Evolutionary conservation across 2,329 filamentous ascomycete species (phyloP).

Genomic region (Thielaviopsis cerberus): DNA sequence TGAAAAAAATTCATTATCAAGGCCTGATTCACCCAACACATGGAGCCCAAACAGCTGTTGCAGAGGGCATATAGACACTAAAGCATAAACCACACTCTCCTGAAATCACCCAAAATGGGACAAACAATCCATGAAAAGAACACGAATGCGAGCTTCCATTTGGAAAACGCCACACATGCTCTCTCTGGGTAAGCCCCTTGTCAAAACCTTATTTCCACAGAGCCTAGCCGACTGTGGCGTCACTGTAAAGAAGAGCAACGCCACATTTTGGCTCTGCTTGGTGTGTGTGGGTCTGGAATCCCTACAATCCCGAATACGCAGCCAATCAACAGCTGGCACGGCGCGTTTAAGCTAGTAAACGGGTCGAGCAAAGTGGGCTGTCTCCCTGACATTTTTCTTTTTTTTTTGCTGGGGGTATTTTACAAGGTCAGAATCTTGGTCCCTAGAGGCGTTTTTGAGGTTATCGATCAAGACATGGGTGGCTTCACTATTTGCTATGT

Average conservation of each 20-base stretch:
- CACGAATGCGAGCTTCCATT: slow-evolving; percentile 3
- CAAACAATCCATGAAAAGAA: not conserved
- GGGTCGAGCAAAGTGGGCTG: not conserved
- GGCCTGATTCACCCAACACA: too few species aligned
- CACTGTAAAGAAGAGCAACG: too few species aligned
- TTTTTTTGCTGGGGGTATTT: not conserved
- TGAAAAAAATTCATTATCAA: too few species aligned
- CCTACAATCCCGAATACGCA: not conserved
- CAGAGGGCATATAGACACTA: too few species aligned
- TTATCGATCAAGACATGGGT: not conserved
- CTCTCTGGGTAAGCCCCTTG: not conserved
- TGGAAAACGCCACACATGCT: not conserved
- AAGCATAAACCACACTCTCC: too few species aligned
- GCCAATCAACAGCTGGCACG: not conserved
- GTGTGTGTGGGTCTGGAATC: not conserved
- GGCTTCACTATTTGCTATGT: too few species aligned
- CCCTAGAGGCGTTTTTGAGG: not conserved
- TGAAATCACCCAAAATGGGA: too few species aligned
- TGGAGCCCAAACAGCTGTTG: too few species aligned
- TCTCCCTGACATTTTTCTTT: not conserved
- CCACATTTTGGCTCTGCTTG: not conserved
- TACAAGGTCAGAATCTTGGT: not conserved
- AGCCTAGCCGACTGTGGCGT: too few species aligned
- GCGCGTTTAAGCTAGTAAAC: not conserved
- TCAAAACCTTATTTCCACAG: not conserved